Evolutionary conservation across 768 basidiomycete genomes (phyloP).

Genomic region (Pleurotus citrinopileatus): DNA sequence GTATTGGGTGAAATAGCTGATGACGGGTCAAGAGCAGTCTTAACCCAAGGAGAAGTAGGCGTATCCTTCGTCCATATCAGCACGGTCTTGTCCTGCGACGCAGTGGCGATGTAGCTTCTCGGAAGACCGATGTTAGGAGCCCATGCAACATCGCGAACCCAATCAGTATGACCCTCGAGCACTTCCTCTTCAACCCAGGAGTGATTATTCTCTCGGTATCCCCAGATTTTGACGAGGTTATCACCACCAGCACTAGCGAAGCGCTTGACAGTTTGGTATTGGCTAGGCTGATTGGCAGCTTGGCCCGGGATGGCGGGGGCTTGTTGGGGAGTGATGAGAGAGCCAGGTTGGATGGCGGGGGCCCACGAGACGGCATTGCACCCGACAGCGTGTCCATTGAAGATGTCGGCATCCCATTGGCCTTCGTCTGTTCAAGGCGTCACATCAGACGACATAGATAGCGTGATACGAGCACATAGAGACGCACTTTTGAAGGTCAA

Average conservation of each 20-base stretch:
- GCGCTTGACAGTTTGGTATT: slow-evolving; percentile 71
- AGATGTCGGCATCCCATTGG: slow-evolving; percentile 92
- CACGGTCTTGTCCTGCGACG: slow-evolving; percentile 87
- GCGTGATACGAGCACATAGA: not conserved
- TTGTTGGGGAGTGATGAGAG: slow-evolving; percentile 72
- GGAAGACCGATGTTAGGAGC: slow-evolving; percentile 96
- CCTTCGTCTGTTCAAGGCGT: slow-evolving; percentile 71
- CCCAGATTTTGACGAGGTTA: slow-evolving; percentile 94
- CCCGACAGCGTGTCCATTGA: slow-evolving; percentile 93
- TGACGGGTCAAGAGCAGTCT: slow-evolving; percentile 76
- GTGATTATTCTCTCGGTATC: slow-evolving; percentile 81
- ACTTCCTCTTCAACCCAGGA: slow-evolving; percentile 90
- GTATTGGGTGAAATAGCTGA: slow-evolving; percentile 44
- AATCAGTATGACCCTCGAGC: slow-evolving; percentile 91
- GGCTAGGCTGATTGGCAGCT: slow-evolving; percentile 28
- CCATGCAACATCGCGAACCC: slow-evolving; percentile 99
- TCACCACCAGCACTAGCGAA: slow-evolving; percentile 97
- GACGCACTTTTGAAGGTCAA: slow-evolving; percentile 93
- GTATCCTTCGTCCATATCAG: slow-evolving; percentile 89
- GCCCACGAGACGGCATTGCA: slow-evolving; percentile 99
- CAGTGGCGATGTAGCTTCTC: slow-evolving; percentile 92
- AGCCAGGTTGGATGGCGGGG: slow-evolving; percentile 84
- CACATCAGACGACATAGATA: not conserved
- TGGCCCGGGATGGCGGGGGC: slow-evolving; percentile 44
- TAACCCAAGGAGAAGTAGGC: slow-evolving; percentile 72